A percentile compares a stretch with the other conserved stretches of the same genome.
Conservation (phyloP, 2,329 filamentous ascomycete species). For the Pseudopyrenochaeta lycopersici region DNA sequence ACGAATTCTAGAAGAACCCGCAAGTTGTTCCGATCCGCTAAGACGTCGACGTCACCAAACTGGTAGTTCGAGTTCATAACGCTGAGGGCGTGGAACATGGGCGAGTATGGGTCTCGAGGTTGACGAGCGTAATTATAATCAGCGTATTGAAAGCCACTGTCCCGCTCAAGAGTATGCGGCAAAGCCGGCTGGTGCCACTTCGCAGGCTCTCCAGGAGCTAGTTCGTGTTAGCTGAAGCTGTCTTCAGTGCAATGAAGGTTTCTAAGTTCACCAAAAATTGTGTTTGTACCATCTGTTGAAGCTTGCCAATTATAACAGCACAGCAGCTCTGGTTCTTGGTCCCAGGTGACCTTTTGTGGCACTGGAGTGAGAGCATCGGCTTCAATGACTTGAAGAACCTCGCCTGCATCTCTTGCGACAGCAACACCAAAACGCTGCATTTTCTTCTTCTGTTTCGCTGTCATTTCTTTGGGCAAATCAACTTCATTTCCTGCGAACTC, state of each 20-base stretch:
- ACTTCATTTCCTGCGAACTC: conserved; percentile 1
- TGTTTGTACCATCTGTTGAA: conserved; percentile 29
- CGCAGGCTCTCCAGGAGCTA: conserved; percentile 36
- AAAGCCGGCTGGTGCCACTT: conserved; percentile 29
- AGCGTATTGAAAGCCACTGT: conserved; percentile 29
- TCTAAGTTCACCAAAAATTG: conserved; percentile 28
- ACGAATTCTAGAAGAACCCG: conserved; percentile 36
- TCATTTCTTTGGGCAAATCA: conserved; percentile 11
- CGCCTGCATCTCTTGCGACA: conserved; percentile 24
- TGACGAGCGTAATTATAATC: conserved; percentile 42
- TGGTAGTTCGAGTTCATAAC: conserved; percentile 31
- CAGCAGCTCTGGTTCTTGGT: conserved; percentile 34
- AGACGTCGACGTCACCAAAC: conserved; percentile 33
- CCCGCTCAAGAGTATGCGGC: conserved; percentile 27
- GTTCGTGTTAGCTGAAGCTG: background rate
- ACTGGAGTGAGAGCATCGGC: conserved; percentile 17
- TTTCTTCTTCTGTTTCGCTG: conserved; percentile 24
- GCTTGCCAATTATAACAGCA: conserved; percentile 42
- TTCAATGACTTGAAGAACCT: conserved; percentile 23
- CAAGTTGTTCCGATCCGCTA: conserved; percentile 42
- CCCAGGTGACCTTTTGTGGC: conserved; percentile 27
- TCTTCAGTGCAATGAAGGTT: background rate
- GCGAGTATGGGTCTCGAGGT: conserved; percentile 30
- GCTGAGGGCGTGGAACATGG: conserved; percentile 36
- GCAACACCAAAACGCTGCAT: conserved; percentile 17